A percentile compares a stretch with the other conserved stretches of the same genome.
These are phyloP conservation scores for Mrakiaceae sp. DNA, from an alignment of 1,284 basidiomycete species.

Conservation along the genomic window DNA sequence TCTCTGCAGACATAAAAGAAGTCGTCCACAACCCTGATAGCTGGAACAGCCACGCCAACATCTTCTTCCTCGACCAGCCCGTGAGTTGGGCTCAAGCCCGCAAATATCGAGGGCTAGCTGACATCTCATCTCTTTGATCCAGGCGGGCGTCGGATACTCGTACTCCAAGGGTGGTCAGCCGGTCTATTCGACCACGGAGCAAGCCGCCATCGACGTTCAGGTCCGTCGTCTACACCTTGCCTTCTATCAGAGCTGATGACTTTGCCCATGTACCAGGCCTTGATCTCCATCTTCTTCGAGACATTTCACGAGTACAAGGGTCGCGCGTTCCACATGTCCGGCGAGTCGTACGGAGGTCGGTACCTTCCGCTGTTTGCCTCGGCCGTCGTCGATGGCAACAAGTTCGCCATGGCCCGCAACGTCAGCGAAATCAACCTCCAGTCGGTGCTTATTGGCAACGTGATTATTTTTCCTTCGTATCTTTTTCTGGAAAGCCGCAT, in stretches of 20 bases:
- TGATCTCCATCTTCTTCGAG: slow-evolving; percentile 59
- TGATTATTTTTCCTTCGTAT: neutral
- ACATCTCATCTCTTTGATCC: too few species aligned
- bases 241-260: too few species aligned
- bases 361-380: slow-evolving; percentile 74
- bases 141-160: slow-evolving; percentile 33
- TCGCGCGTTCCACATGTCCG: slow-evolving; percentile 50
- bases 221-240: too few species aligned
- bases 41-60: slow-evolving; percentile 37
- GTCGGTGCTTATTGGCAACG: slow-evolving; percentile 38
- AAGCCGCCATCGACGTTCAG: slow-evolving; percentile 56
- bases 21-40: slow-evolving; percentile 32
- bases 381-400: slow-evolving; percentile 67
- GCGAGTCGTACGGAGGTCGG: slow-evolving; percentile 9
- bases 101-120: neutral
- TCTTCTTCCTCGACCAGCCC: slow-evolving; percentile 31
- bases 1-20: neutral
- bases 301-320: slow-evolving; percentile 55
- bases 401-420: slow-evolving; percentile 44
- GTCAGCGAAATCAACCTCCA: slow-evolving; percentile 63
- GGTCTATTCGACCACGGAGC: slow-evolving; percentile 44
- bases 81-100: neutral
- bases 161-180: slow-evolving; percentile 3
- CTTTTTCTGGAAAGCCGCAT: too few species aligned
- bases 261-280: slow-evolving; percentile 34